A percentile compares a stretch with the other conserved stretches of the same genome.
phyloP scores from a whole-genome alignment of 2,329 filamentous ascomycete genomes.

The Macrophomina phaseolina region DNA sequence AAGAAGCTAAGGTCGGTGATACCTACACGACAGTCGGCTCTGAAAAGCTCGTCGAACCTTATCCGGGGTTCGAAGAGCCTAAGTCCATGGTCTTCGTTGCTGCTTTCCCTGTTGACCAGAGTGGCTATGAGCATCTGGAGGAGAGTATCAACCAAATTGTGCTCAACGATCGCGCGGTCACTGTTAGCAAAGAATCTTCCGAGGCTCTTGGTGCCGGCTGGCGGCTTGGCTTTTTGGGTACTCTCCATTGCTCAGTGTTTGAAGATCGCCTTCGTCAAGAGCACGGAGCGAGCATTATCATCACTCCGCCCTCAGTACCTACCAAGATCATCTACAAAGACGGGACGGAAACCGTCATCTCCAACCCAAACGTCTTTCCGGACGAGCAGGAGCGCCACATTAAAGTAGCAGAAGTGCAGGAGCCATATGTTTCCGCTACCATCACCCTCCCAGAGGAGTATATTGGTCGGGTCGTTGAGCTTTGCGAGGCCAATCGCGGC shows the following conservation, averaged over 20 bases:
- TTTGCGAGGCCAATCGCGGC: constrained; percentile 89
- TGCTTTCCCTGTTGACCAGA: constrained; percentile 90
- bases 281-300: constrained; percentile 92
- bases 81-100: constrained; percentile 99
- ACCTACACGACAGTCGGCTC: constrained; percentile 85
- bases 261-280: constrained; percentile 94
- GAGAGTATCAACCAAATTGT: constrained; percentile 94
- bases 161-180: constrained; percentile 94
- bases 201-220: constrained; percentile 93
- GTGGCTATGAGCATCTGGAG: constrained; percentile 83
- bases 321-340: constrained; percentile 82
- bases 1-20: constrained; percentile 95
- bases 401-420: constrained; percentile 67
- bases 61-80: constrained; percentile 93
- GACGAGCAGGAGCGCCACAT: constrained; percentile 63
- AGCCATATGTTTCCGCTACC: constrained; percentile 80
- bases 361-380: constrained; percentile 88
- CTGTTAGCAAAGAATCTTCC: constrained; percentile 90
- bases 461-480: constrained; percentile 89
- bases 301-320: constrained; percentile 93
- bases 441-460: constrained; percentile 94
- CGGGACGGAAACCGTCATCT: constrained; percentile 78
- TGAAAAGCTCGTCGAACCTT: constrained; percentile 76
- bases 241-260: constrained; percentile 97
- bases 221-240: constrained; percentile 94